phyloP scores from a whole-genome alignment of 2,329 filamentous ascomycete species.

The Incumbomyces lentus region DNA sequence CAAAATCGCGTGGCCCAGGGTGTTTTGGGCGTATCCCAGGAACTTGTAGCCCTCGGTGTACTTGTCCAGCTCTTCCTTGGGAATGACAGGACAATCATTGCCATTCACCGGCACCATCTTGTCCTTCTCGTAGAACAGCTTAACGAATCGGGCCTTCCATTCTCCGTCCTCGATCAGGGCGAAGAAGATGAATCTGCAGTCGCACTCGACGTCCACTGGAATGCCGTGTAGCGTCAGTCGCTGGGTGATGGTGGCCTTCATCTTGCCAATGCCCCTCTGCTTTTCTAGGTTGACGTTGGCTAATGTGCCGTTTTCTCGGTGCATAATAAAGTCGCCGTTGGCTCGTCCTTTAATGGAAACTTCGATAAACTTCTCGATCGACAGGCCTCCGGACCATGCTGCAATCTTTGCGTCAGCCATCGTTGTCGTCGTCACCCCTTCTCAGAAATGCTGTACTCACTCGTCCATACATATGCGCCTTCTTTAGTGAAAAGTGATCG shows the following conservation, averaged over 20 bases:
- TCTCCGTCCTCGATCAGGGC: constrained; percentile 26
- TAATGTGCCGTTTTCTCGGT: constrained; percentile 42
- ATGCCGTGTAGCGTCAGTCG: constrained; percentile 32
- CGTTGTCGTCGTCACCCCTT: too few species aligned
- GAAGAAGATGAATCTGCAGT: constrained; percentile 41
- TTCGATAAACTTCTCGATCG: constrained; percentile 38
- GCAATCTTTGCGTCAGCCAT: constrained; percentile 7
- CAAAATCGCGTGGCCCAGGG: constrained; percentile 35
- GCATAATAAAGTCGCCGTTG: constrained; percentile 47
- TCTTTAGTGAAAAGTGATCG: constrained; percentile 39
- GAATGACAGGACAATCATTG: constrained; percentile 29
- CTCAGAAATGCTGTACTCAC: constrained; percentile 24
- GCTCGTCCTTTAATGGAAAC: constrained; percentile 42
- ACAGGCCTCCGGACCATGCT: constrained; percentile 39
- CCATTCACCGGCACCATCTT: constrained; percentile 40
- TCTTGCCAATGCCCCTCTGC: constrained; percentile 41
- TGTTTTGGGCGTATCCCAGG: constrained; percentile 38
- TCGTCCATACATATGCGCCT: constrained; percentile 40
- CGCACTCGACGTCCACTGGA: constrained; percentile 42
- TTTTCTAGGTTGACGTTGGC: constrained; percentile 34
- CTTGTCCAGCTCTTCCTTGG: constrained; percentile 28
- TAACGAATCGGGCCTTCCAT: constrained; percentile 10
- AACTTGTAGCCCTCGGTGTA: constrained; percentile 40
- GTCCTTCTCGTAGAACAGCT: constrained; percentile 22
- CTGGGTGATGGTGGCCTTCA: constrained; percentile 47